Percentiles rank a stretch among this genome's conserved stretches.
Evolutionary conservation across 768 basidiomycete genomes (phyloP).

Genomic region (Ramaria rubella): DNA sequence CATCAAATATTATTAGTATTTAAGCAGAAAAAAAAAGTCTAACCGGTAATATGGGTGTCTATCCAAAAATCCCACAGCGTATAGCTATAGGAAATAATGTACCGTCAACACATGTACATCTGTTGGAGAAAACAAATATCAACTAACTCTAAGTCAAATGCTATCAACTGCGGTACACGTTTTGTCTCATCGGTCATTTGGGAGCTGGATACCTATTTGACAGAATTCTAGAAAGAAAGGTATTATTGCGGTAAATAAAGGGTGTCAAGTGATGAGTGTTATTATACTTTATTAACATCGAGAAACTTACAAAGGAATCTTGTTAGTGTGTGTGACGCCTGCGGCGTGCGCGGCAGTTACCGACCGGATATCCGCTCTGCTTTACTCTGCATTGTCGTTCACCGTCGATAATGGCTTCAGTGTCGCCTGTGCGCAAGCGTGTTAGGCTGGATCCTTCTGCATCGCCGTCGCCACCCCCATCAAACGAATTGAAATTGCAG

Average conservation of each 20-base stretch:
- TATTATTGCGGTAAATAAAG: no score
- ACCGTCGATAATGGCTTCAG: conserved; percentile 10
- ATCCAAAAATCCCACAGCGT: conserved; percentile 88
- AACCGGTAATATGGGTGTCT: conserved; percentile 63
- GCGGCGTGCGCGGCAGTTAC: no score
- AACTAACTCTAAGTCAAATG: conserved; percentile 76
- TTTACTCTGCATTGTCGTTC: neutral
- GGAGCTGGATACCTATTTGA: no score
- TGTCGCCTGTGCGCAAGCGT: conserved; percentile 27
- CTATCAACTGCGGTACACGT: conserved; percentile 55
- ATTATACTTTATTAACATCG: no score
- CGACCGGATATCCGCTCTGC: neutral
- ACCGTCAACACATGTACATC: neutral
- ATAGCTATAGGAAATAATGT: conserved; percentile 42
- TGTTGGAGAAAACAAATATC: neutral
- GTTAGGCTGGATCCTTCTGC: conserved; percentile 27
- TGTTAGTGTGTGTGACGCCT: no score
- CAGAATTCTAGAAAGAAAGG: no score
- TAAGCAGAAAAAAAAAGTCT: neutral
- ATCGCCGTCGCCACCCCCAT: conserved; percentile 12
- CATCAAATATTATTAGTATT: conserved; percentile 13
- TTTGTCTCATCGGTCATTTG: neutral
- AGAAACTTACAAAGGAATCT: no score
- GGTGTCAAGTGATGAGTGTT: no score
- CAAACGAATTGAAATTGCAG: neutral